A percentile compares a stretch with the other conserved stretches of the same genome.
phyloP scores from a whole-genome alignment of 805 yeast genomes.

The Metschnikowia aberdeeniae region DNA sequence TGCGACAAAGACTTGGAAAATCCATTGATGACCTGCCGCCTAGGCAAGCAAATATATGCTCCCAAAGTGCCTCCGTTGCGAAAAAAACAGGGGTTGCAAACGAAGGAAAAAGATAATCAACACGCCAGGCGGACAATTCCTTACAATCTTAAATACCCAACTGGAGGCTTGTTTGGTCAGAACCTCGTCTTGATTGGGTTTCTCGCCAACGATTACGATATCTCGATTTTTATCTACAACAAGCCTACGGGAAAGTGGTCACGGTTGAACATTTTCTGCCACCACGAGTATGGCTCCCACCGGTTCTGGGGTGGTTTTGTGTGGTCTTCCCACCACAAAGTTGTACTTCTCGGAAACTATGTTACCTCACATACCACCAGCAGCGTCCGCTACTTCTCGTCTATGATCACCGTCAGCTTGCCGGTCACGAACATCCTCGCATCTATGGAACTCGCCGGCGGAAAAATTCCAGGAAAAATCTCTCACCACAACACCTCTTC shows the following conservation, averaged over 20 bases:
- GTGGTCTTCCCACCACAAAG: slow-evolving; percentile 77
- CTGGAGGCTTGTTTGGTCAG: slow-evolving; percentile 63
- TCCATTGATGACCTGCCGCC: slow-evolving; percentile 33
- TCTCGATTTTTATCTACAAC: slow-evolving; percentile 48
- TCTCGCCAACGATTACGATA: slow-evolving; percentile 43
- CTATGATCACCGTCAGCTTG: slow-evolving; percentile 47
- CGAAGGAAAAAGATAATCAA: background rate
- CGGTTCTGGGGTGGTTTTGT: slow-evolving; percentile 64
- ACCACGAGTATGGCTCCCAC: slow-evolving; percentile 51
- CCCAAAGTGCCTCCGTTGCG: slow-evolving; percentile 33
- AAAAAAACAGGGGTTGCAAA: slow-evolving; percentile 15
- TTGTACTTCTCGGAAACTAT: slow-evolving; percentile 54
- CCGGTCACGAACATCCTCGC: slow-evolving; percentile 52
- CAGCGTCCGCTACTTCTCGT: slow-evolving; percentile 45
- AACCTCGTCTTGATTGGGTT: slow-evolving; percentile 62
- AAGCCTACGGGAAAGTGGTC: slow-evolving; percentile 62
- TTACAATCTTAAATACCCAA: slow-evolving; percentile 48
- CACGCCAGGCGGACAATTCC: slow-evolving; percentile 34
- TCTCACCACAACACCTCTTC: slow-evolving; percentile 13
- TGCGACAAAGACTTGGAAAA: slow-evolving; percentile 16
- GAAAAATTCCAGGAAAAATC: slow-evolving; percentile 1
- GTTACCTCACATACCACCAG: slow-evolving; percentile 45
- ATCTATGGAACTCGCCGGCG: slow-evolving; percentile 37
- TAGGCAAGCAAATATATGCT: slow-evolving; percentile 29
- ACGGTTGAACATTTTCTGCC: slow-evolving; percentile 49